Evolutionary conservation across 2,329 filamentous ascomycete genomes (phyloP), one percentile per base, ranked within the genome.

Genomic region (Xylariales sp.): DNA sequence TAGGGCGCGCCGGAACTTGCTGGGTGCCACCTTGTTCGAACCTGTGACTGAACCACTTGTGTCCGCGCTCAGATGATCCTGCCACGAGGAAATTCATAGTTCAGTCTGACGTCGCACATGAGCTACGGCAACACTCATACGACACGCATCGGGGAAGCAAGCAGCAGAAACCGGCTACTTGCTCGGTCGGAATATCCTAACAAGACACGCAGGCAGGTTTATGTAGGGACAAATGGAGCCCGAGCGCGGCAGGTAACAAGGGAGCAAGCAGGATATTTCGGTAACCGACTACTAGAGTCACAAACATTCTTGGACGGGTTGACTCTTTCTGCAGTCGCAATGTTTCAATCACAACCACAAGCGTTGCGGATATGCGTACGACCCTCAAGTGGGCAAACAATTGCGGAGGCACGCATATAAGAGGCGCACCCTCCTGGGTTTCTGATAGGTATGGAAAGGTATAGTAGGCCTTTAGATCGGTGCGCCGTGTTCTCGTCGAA

Each of bases 11-110:
- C 60, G 52, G 16, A 52, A 36, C 54, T 52, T 28, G 32, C 50
- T 62, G 43, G 16, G 43, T 60, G 45, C 23, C 18, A 48, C 50
- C 36, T 45, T 18, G 30, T 16, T 10, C 34, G 5, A 14, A 55
- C 58, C 12, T 59, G 57, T 63, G 48, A 66, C 49, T 43, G 48
- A 59, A 57, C 32, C 50, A 48, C 48, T 58, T 49, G 48, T 23
- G 48, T 23, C 9, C 16, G 41, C 23, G 18, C 39, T 36, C 61
- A 50, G 43, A 63, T 65, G 65, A 57, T 52, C 28, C 39, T 18
- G 45, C 52, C 48, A 62, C 53, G 16, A 52, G 54, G 16, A 55
- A 55, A 8, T 54, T 46, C 36, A 58, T 57, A 43, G 28, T 49
- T 30, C 41, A 23, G 56, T 45, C 30, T 48, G 53, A 41, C 12